Evolutionary conservation across 2,329 filamentous ascomycete species (phyloP).

Genomic region (Cryphonectria naterciae): DNA sequence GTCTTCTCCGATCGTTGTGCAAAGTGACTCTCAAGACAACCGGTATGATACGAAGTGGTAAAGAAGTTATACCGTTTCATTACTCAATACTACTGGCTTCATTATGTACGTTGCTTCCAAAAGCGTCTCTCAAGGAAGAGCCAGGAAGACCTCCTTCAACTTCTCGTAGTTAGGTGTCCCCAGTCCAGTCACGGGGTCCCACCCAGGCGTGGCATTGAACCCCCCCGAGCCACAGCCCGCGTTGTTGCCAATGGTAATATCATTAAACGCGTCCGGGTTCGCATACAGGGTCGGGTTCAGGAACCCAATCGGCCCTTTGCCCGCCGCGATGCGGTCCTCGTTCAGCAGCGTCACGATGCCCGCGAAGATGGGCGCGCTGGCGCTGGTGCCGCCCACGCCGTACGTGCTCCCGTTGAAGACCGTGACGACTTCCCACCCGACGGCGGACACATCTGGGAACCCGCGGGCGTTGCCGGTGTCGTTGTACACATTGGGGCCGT

Average conservation of each 20-base stretch:
- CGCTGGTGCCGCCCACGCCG: conserved; percentile 39
- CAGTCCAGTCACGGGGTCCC: conserved; percentile 40
- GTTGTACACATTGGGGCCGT: conserved; percentile 51
- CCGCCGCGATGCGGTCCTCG: conserved; percentile 44
- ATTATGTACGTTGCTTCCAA: background rate
- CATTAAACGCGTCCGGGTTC: conserved; percentile 34
- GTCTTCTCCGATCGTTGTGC: no score
- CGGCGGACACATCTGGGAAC: conserved; percentile 57
- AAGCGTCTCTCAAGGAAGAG: conserved; percentile 4
- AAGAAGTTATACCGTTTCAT: background rate
- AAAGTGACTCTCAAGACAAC: no score
- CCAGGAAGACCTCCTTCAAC: conserved; percentile 17
- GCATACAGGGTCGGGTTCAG: conserved; percentile 48
- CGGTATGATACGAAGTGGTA: no score
- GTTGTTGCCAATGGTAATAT: conserved; percentile 35
- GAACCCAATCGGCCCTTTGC: conserved; percentile 46
- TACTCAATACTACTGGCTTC: background rate
- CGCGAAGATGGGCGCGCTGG: conserved; percentile 46
- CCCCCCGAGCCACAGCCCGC: conserved; percentile 32
- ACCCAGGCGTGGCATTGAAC: conserved; percentile 38
- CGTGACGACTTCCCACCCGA: conserved; percentile 46
- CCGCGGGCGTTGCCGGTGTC: conserved; percentile 43
- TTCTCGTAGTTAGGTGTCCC: conserved; percentile 35
- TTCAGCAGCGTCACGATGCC: conserved; percentile 49
- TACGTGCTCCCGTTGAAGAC: conserved; percentile 33